Percentiles rank a stretch among this genome's conserved stretches.
Conservation (phyloP, 1,284 basidiomycete genomes). For the Xerocomus nothofagi region DNA sequence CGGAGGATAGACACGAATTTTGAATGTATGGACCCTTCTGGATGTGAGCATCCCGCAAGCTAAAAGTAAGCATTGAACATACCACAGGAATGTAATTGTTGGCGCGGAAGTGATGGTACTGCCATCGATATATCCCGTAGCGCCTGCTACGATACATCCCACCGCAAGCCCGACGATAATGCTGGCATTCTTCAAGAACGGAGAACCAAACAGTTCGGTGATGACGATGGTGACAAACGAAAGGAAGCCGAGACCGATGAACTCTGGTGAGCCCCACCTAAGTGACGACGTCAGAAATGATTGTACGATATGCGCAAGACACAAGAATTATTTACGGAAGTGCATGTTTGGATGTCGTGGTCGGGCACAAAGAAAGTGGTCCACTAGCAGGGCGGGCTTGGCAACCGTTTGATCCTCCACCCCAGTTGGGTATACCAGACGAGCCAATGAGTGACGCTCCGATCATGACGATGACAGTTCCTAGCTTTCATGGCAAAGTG, state of each 20-base stretch:
- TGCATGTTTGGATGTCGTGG: constrained; percentile 59
- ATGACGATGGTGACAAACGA: constrained; percentile 78
- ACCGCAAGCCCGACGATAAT: constrained; percentile 74
- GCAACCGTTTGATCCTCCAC: constrained; percentile 77
- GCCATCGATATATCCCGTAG: constrained; percentile 70
- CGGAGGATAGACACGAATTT: constrained; percentile 75
- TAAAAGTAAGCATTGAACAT: neutral
- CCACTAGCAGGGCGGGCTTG: constrained; percentile 56
- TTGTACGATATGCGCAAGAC: neutral
- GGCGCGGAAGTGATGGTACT: constrained; percentile 65
- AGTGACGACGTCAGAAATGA: neutral
- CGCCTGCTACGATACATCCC: constrained; percentile 78
- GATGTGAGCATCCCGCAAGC: neutral
- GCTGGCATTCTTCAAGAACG: constrained; percentile 78
- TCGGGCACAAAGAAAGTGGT: constrained; percentile 70
- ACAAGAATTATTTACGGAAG: constrained; percentile 33
- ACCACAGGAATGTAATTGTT: constrained; percentile 78
- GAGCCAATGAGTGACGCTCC: constrained; percentile 73
- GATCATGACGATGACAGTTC: constrained; percentile 75
- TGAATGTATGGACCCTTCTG: constrained; percentile 74
- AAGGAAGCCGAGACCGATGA: constrained; percentile 84
- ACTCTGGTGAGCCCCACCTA: constrained; percentile 79
- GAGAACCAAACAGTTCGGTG: constrained; percentile 77
- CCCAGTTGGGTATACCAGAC: constrained; percentile 81
- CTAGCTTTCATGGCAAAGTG: constrained; percentile 33